These are phyloP conservation scores for Salvia sclarea DNA, from an alignment of 305 asterid species.

Conservation along the genomic window DNA sequence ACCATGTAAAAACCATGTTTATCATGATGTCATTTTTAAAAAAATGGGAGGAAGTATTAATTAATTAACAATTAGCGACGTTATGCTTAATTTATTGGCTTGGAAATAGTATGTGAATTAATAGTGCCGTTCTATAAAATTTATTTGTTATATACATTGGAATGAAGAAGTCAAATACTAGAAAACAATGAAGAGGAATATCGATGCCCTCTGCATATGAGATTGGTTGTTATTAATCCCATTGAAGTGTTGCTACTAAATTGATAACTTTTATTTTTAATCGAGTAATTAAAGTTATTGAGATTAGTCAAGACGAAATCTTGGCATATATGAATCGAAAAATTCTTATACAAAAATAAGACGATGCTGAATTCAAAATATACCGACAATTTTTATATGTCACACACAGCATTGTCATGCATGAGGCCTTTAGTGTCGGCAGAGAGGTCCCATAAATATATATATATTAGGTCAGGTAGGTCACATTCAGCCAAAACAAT, in stretches of 20 bases:
- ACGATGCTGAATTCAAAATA: not conserved
- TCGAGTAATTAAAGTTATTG: not conserved
- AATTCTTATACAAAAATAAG: not conserved
- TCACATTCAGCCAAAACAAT: conserved; percentile 12
- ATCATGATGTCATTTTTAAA: too few relatives aligned
- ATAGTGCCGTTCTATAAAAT: too few relatives aligned
- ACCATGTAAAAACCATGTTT: too few relatives aligned
- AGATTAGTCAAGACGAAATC: not conserved
- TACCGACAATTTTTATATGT: not conserved
- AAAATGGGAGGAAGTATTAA: too few relatives aligned
- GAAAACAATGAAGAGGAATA: not conserved
- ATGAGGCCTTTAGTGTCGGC: conserved; percentile 39
- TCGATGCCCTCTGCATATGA: not conserved
- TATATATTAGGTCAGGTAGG: conserved; percentile 20
- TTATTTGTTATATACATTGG: not conserved
- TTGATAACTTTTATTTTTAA: not conserved
- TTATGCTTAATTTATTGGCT: not conserved
- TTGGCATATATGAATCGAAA: not conserved
- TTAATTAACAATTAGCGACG: too few relatives aligned
- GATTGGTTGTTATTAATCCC: not conserved
- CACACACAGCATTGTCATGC: not conserved
- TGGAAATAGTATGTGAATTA: not conserved
- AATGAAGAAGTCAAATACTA: not conserved
- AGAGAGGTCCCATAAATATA: conserved; percentile 25
- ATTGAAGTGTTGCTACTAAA: not conserved